Conservation (phyloP, 176 grass and related monocot genomes). For the Tillandsia fasciculata region DNA sequence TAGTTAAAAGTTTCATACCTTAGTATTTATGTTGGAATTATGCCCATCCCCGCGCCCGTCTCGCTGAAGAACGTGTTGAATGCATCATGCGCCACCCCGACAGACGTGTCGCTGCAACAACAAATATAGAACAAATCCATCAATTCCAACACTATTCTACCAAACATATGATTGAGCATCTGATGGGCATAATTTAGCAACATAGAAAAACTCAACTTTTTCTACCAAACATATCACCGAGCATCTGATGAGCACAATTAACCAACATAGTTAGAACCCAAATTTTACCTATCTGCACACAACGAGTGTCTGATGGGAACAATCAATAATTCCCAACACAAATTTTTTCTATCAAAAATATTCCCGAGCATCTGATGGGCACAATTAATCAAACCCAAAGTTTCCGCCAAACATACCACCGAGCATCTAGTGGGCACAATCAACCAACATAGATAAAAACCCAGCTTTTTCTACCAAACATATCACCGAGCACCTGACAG, state of each 20-base stretch:
- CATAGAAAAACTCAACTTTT: background rate
- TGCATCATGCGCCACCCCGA: slow-evolving; percentile 59
- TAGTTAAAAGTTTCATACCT: too few relatives aligned
- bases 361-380: background rate
- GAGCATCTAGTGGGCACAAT: background rate
- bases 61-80: slow-evolving; percentile 99
- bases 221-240: too few relatives aligned
- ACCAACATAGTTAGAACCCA: background rate
- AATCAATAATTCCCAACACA: background rate
- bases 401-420: too few relatives aligned
- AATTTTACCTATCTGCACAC: background rate
- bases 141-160: background rate
- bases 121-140: background rate
- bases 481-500: too few relatives aligned
- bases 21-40: too few relatives aligned
- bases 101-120: slow-evolving; percentile 43
- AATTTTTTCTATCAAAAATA: background rate
- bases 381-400: background rate
- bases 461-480: background rate
- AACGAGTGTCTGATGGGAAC: too few relatives aligned
- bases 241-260: background rate
- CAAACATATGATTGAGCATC: background rate
- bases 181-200: background rate
- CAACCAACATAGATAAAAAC: background rate
- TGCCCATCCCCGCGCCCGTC: slow-evolving; percentile 61